Evolutionary conservation across 176 grass and related monocot genomes (phyloP).

Genomic region (Melocanna baccifera): DNA sequence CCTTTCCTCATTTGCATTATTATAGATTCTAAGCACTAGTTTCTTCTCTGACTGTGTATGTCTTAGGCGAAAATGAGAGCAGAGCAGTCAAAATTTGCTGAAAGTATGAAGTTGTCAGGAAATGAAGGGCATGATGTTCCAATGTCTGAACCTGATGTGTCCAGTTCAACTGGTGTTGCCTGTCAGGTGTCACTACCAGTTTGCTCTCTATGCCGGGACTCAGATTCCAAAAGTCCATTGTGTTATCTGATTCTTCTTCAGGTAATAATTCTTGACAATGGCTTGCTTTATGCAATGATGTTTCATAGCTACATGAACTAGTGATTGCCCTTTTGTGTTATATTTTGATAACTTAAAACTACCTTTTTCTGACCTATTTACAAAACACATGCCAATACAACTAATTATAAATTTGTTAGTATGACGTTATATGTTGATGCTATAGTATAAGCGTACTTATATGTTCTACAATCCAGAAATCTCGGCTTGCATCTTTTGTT

Average conservation of each 20-base stretch:
- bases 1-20: not conserved
- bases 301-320: constrained; percentile 27
- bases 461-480: constrained; percentile 68
- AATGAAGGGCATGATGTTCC: constrained; percentile 38
- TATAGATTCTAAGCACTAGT: constrained; percentile 7
- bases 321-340: constrained; percentile 6
- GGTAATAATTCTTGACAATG: constrained; percentile 39
- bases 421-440: constrained; percentile 15
- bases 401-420: constrained; percentile 3
- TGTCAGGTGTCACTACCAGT: constrained; percentile 60
- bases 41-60: constrained; percentile 19
- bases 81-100: constrained; percentile 86
- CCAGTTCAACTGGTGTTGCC: constrained; percentile 39
- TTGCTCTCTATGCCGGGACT: constrained; percentile 88
- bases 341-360: constrained; percentile 27
- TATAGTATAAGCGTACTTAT: constrained; percentile 18
- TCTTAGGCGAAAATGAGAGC: constrained; percentile 92
- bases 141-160: constrained; percentile 54
- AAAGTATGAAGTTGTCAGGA: constrained; percentile 59
- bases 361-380: not conserved
- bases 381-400: not conserved
- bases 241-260: constrained; percentile 99
- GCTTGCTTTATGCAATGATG: constrained; percentile 32
- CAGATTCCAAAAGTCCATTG: constrained; percentile 84
- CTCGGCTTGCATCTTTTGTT: constrained; percentile 81